Evolutionary conservation across 2,329 filamentous ascomycete genomes (phyloP).

Genomic region (Lecanoromycetidae sp.): DNA sequence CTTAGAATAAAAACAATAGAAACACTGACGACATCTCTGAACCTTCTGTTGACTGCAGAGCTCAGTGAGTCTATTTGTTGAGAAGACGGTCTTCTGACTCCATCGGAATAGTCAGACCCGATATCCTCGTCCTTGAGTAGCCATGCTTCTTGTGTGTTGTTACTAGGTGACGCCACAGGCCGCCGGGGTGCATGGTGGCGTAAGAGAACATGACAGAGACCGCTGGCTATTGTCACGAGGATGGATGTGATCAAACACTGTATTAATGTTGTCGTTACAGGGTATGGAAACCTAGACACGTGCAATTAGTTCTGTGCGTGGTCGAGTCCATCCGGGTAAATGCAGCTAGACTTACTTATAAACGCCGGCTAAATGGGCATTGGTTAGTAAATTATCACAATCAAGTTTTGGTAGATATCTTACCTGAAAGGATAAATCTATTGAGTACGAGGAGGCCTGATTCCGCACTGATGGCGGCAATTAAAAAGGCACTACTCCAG

Average conservation of each 20-base stretch:
- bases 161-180: neutral
- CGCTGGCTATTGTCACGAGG: neutral
- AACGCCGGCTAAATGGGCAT: neutral
- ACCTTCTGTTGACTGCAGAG: neutral
- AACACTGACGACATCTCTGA: neutral
- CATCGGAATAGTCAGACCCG: neutral
- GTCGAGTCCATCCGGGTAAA: neutral
- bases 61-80: neutral
- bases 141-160: neutral
- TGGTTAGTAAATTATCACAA: neutral
- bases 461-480: slow-evolving; percentile 4
- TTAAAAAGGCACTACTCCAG: neutral
- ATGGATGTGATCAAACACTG: slow-evolving; percentile 3
- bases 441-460: slow-evolving; percentile 5
- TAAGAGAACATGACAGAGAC: neutral
- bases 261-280: neutral
- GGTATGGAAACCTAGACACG: slow-evolving; percentile 5
- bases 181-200: neutral
- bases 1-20: neutral
- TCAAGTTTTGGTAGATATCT: neutral
- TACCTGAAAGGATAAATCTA: slow-evolving; percentile 6
- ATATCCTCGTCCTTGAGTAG: neutral
- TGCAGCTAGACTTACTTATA: slow-evolving; percentile 3
- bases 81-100: neutral
- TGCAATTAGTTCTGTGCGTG: neutral